Base-by-base conservation (phyloP, 768 basidiomycete species). In the Tricholoma furcatifolium region DNA sequence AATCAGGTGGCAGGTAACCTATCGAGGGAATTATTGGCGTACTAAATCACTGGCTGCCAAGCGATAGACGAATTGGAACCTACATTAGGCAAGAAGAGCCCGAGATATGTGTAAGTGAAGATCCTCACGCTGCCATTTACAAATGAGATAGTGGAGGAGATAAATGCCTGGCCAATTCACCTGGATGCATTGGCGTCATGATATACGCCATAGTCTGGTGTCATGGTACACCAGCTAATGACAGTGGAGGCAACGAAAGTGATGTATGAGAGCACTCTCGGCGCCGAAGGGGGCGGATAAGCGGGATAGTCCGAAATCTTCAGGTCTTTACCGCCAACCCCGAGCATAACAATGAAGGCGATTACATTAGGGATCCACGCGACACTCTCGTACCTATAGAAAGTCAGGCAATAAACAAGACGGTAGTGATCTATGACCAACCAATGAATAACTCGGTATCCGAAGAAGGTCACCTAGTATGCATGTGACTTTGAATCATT, bases 301-400 rank as follows among this genome's bases (percentile, higher is more conserved):
- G 54, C 18, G 5, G 58, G 58, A 40, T 50, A 52, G 12, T 53
- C 42, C 7, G 55, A 54, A 11, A n/a, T 6, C 45, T 70, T 62
- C 9, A 91, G 70, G 53, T 88, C 74, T 59, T 83, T 82, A 0
- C 83, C 85, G 0, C 85, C 80, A 4, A 87, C 70, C 1, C 85
- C 86, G 24, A 86, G 72, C 23, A 84, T 79, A 23, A 87, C 75
- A 23, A 87, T 64, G 65, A 86, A 85, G 12, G 80, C 75, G 38
- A 91, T 65, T 7, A 81, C 67, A 38, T 83, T 79, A 0, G 89
- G 88, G 7, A 88, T 70, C 88, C 89, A 90, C 4, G 82, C 71
- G 8, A 83, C 63, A 18, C 78, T 81, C 58, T 88, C 88, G 45
- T 72, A 76, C 67, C 71, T 74, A 41, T 34, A 31, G 18, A 39